Percentiles rank a stretch among this genome's conserved stretches.
Evolutionary conservation across 2,329 filamentous ascomycete genomes (phyloP).

Genomic region (Sclerotinia spermophila): DNA sequence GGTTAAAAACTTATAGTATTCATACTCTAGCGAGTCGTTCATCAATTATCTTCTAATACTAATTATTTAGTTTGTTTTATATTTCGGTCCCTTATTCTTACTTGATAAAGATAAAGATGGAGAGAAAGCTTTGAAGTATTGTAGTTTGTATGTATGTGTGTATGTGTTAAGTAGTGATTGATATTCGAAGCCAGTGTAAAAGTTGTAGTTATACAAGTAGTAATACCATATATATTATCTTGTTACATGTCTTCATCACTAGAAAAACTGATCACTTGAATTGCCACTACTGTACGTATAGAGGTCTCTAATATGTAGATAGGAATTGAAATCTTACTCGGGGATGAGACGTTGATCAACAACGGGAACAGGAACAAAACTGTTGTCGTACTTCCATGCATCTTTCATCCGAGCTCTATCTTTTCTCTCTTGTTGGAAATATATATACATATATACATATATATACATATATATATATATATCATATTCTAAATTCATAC

Average conservation of each 20-base stretch:
- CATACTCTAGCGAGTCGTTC: background rate
- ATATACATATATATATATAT: no score
- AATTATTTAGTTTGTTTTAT: background rate
- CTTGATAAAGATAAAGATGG: background rate
- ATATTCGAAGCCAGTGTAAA: background rate
- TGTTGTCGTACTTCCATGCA: background rate
- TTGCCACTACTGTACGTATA: background rate
- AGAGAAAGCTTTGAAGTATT: background rate
- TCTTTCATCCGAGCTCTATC: background rate
- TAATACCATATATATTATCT: background rate
- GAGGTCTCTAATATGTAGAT: background rate
- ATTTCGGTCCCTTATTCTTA: background rate
- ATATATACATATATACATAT: no score
- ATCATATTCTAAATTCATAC: background rate
- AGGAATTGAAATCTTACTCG: background rate
- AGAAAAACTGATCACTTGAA: background rate
- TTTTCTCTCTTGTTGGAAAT: background rate
- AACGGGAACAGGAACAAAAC: constrained; percentile 2
- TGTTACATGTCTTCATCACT: background rate
- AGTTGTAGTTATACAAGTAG: background rate
- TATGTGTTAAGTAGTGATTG: background rate
- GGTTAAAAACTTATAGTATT: background rate
- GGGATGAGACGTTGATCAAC: constrained; percentile 5
- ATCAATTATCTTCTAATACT: background rate
- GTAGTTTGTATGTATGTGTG: no score